Percentiles rank a stretch among this genome's conserved stretches.
phyloP scores from a whole-genome alignment of 2,329 filamentous ascomycete species.

The Colletotrichum sojae region DNA sequence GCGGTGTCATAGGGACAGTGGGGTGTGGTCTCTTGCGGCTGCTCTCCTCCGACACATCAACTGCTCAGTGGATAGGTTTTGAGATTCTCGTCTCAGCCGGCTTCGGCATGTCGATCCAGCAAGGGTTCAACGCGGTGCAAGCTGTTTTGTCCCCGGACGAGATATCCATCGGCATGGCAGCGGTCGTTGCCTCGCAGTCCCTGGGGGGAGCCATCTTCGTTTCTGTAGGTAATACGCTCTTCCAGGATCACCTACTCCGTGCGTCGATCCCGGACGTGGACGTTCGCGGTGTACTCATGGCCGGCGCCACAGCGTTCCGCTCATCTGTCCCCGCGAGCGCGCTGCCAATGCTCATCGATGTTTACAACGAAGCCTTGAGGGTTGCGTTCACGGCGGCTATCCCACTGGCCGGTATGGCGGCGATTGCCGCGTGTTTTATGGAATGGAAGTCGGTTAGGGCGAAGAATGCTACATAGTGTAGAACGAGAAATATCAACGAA shows the following conservation, averaged over 20 bases:
- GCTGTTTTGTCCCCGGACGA: conserved; percentile 47
- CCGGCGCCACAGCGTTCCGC: conserved; percentile 67
- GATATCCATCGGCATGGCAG: conserved; percentile 47
- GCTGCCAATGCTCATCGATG: conserved; percentile 65
- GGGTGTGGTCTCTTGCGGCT: conserved; percentile 55
- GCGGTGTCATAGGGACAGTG: conserved; percentile 52
- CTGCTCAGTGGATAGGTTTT: conserved; percentile 60
- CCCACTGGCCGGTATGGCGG: conserved; percentile 28
- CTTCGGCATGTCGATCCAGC: conserved; percentile 55
- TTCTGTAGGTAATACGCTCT: conserved; percentile 57
- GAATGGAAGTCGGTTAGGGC: conserved; percentile 33
- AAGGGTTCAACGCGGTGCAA: conserved; percentile 61
- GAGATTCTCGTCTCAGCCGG: conserved; percentile 61
- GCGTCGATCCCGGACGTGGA: conserved; percentile 44
- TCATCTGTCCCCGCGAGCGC: conserved; percentile 59
- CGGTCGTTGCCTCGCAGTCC: conserved; percentile 49
- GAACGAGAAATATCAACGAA: no score
- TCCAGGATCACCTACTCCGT: conserved; percentile 53
- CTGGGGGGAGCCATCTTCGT: conserved; percentile 61
- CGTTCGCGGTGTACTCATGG: conserved; percentile 47
- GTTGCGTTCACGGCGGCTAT: conserved; percentile 61
- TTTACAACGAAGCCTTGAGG: conserved; percentile 74
- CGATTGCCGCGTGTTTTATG: conserved; percentile 34
- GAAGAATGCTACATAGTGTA: neutral
- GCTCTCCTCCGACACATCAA: conserved; percentile 49